phyloP scores from a whole-genome alignment of 2,329 filamentous ascomycete species.

The Trichophyton simii region DNA sequence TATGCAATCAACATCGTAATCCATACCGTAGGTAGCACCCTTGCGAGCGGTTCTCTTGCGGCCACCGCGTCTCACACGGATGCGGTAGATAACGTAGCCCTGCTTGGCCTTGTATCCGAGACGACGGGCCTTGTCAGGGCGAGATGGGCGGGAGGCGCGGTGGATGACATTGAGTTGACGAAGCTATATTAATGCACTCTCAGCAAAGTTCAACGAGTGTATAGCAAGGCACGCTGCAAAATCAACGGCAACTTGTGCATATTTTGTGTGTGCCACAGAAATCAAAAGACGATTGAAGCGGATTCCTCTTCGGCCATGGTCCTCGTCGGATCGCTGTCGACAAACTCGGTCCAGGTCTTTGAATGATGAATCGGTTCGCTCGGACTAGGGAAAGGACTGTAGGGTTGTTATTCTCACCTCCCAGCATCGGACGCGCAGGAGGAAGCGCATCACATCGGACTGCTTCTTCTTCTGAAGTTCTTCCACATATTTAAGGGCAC shows the following conservation, averaged over 20 bases:
- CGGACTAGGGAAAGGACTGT: neutral
- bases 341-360: conserved; percentile 2
- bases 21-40: conserved; percentile 96
- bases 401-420: conserved; percentile 49
- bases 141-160: conserved; percentile 93
- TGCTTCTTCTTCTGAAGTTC: conserved; percentile 99
- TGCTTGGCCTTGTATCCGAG: conserved; percentile 99
- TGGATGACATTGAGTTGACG: conserved; percentile 99
- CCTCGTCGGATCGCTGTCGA: conserved; percentile 14
- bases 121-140: conserved; percentile 99
- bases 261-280: conserved; percentile 12
- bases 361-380: conserved; percentile 1
- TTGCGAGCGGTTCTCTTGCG: conserved; percentile 93
- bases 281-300: conserved; percentile 6
- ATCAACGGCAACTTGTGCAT: conserved; percentile 27
- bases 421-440: conserved; percentile 99
- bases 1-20: neutral
- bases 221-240: conserved; percentile 56
- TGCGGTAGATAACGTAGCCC: conserved; percentile 99
- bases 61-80: conserved; percentile 95
- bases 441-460: conserved; percentile 99
- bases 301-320: conserved; percentile 4
- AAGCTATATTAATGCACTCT: conserved; percentile 99
- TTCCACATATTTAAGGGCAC: conserved; percentile 99
- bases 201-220: conserved; percentile 99